Percentiles rank a stretch among this genome's conserved stretches.
These are phyloP conservation scores for Hordeum vulgare DNA, from an alignment of 176 grass and related monocot genomes.

Conservation along the genomic window DNA sequence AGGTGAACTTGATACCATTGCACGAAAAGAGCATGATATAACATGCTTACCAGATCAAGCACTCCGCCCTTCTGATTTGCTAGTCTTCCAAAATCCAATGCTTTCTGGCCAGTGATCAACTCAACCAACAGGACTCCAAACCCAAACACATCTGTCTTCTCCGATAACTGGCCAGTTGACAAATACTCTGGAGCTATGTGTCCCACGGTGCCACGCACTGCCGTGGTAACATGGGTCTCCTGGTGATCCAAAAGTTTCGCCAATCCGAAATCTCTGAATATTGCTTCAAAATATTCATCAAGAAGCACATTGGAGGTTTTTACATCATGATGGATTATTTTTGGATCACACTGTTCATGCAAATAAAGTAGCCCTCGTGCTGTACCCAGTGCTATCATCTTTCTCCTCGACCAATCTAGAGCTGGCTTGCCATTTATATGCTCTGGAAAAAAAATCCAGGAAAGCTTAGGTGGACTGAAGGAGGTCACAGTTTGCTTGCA, in stretches of 20 bases:
- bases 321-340: constrained; percentile 95
- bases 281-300: constrained; percentile 93
- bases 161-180: constrained; percentile 92
- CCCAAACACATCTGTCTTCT: constrained; percentile 98
- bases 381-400: constrained; percentile 88
- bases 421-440: constrained; percentile 73
- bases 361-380: constrained; percentile 80
- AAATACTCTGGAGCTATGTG: constrained; percentile 98
- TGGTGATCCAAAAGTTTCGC: constrained; percentile 92
- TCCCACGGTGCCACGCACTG: constrained; percentile 86
- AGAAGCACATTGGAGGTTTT: constrained; percentile 97
- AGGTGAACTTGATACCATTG: not conserved
- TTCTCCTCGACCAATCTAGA: constrained; percentile 88
- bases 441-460: constrained; percentile 27
- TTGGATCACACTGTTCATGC: constrained; percentile 95
- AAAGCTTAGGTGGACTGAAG: not conserved
- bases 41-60: constrained; percentile 76
- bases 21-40: not conserved
- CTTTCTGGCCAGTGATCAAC: constrained; percentile 93
- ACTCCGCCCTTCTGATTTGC: constrained; percentile 83
- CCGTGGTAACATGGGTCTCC: constrained; percentile 93
- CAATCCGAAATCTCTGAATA: constrained; percentile 91
- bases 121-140: constrained; percentile 91
- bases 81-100: constrained; percentile 84
- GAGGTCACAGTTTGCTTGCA: not conserved